phyloP scores from a whole-genome alignment of 306 rosid species.

The Corylus avellana region DNA sequence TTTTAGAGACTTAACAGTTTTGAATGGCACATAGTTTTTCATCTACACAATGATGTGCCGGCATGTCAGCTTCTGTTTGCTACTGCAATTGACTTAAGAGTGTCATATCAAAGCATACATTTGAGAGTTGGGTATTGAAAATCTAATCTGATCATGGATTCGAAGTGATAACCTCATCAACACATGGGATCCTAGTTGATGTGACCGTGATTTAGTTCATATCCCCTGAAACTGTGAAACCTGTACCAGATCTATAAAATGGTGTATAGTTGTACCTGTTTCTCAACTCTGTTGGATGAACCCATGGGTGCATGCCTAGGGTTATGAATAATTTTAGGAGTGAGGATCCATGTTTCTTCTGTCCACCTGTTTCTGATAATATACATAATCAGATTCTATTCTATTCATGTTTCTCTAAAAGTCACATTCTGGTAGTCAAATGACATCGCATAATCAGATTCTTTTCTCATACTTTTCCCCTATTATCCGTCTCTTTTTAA shows the following conservation, averaged over 20 bases:
- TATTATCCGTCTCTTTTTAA: background rate
- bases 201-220: background rate
- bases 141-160: background rate
- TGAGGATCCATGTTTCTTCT: background rate
- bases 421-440: background rate
- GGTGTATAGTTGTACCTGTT: background rate
- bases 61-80: background rate
- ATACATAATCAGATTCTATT: background rate
- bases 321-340: background rate
- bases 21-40: background rate
- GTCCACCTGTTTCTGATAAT: background rate
- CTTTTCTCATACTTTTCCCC: background rate
- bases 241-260: background rate
- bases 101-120: background rate
- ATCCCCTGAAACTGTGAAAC: background rate
- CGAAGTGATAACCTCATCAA: background rate
- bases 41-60: background rate
- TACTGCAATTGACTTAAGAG: background rate
- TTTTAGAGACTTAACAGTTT: background rate
- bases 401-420: conserved; percentile 6
- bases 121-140: background rate
- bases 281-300: conserved; percentile 1
- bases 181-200: background rate
- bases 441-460: conserved; percentile 2
- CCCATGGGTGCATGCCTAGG: background rate